Evolutionary conservation across 441 rosid genomes (phyloP), one percentile per base, ranked within the genome.

Genomic region (Iberis amara): DNA sequence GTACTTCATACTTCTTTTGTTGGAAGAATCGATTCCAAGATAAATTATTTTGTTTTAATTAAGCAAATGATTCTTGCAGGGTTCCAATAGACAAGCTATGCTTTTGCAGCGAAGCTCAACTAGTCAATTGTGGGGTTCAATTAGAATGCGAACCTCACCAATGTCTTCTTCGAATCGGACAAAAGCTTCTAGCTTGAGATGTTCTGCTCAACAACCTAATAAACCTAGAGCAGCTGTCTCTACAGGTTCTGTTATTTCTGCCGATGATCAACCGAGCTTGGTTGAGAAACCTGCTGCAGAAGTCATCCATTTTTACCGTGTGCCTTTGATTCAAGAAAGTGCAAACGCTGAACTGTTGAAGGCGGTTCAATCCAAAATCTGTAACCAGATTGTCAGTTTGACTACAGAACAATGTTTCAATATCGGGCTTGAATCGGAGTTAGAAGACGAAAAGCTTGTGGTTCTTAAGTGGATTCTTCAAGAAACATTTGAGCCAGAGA

Each of bases 401-500:
- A 80, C 73, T 32, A 82, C 95, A 0, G 96, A 91, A 52, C 95
- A 88, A 53, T 91, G 96, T 66, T 91, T 82, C 55, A 88, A 88
- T 59, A 68, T 88, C 1, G 91, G 91, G 43, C 74, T 83, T 57
- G 57, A 65, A 15, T 66, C 81, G 0, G 57, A 69, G 44, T 62
- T 91, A 45, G 50, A 75, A 0, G 52, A 38, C 3, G 77, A 82
- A 53, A 86, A 88, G 73, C 69, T 82, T 12, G 68, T 31, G 1
- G 82, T 75, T 28, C 83, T 88, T 6, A 71, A 70, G 57, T 91
- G 98, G 98, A 78, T 91, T 79, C 82, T 85, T 57, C 87, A 77
- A 57, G 98, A 91, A 64, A 88, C 98, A 0, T 91, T 76, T 14
- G 98, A 85, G 73, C 94, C 96, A 0, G 96, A 91, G 65, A 91